Percentiles rank a stretch among this genome's conserved stretches.
Conservation (phyloP, 176 grass and related monocot genomes). For the Phragmites australis region DNA sequence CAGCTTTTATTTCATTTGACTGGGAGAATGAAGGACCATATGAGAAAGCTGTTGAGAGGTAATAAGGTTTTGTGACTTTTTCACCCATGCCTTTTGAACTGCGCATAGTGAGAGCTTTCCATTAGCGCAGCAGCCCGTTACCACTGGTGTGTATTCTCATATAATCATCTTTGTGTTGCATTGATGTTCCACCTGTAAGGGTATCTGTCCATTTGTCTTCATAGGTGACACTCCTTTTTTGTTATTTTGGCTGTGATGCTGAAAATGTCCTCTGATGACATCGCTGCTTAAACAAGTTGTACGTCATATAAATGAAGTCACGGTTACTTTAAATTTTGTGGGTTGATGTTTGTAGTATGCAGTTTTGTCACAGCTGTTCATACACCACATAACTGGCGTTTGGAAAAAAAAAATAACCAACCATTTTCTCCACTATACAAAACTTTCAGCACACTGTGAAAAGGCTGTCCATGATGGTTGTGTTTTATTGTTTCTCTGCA, state of each 20-base stretch:
- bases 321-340: background rate
- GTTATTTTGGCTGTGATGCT: background rate
- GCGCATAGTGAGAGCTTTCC: slow-evolving; percentile 13
- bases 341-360: background rate
- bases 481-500: slow-evolving; percentile 50
- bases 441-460: background rate
- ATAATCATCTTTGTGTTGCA: slow-evolving; percentile 19
- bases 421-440: background rate
- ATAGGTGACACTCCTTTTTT: background rate
- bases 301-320: background rate
- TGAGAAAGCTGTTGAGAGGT: slow-evolving; percentile 93
- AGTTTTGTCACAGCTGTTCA: background rate
- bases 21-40: slow-evolving; percentile 93
- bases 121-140: background rate
- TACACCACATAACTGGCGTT: background rate
- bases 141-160: slow-evolving; percentile 7
- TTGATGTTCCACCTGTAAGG: background rate
- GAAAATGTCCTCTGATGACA: background rate
- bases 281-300: background rate
- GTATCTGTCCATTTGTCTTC: background rate
- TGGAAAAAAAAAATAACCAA: background rate
- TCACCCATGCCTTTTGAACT: slow-evolving; percentile 25
- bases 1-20: slow-evolving; percentile 82
- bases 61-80: slow-evolving; percentile 19
- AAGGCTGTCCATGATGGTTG: slow-evolving; percentile 20